Evolutionary conservation across 257 asterid genomes (phyloP).

Genomic region (Salvia rosmarinus): DNA sequence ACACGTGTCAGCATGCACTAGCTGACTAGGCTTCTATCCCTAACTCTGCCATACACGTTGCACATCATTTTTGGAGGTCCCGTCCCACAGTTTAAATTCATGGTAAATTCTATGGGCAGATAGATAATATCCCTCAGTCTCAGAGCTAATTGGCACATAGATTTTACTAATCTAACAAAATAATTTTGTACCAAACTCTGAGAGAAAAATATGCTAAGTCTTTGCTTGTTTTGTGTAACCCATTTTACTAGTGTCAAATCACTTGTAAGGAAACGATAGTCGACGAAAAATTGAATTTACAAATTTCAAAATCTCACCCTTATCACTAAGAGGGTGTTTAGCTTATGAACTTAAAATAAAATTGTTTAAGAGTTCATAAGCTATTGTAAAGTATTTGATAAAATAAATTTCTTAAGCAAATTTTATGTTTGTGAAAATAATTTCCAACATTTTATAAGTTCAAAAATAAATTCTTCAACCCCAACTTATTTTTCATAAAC

Average conservation of each 20-base stretch:
- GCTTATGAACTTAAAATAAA: too few species aligned
- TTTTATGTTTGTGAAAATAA: too few species aligned
- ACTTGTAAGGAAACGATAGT: neutral
- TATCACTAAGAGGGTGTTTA: too few species aligned
- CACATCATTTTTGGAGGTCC: neutral
- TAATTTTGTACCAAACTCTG: neutral
- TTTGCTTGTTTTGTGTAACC: too few species aligned
- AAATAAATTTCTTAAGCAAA: too few species aligned
- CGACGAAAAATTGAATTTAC: neutral
- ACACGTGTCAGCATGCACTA: constrained; percentile 35
- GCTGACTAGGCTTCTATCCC: constrained; percentile 27
- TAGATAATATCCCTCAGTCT: too few species aligned
- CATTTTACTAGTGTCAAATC: neutral
- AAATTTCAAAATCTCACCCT: too few species aligned
- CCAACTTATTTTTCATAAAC: too few species aligned
- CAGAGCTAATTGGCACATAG: neutral
- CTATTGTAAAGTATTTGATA: too few species aligned
- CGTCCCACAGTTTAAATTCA: neutral
- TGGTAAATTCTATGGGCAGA: neutral
- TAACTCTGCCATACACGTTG: constrained; percentile 27
- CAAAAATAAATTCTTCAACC: too few species aligned
- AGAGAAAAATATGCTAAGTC: neutral
- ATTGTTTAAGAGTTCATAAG: too few species aligned
- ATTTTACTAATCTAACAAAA: neutral
- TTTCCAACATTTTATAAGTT: too few species aligned